Base-by-base conservation (phyloP, 805 yeast species). In the Candida arabinofermentans region DNA sequence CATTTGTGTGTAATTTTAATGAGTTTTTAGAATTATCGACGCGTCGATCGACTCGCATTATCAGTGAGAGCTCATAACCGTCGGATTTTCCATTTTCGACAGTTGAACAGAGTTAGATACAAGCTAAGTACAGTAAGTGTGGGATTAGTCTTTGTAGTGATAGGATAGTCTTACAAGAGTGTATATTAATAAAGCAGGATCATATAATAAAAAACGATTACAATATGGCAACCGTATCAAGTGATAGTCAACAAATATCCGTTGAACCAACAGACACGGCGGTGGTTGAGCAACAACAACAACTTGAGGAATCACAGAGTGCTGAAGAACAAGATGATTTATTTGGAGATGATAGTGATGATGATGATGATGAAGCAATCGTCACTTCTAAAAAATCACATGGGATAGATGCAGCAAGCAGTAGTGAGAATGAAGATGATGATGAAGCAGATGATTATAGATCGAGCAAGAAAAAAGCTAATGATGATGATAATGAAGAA, bases 401-500 rank as follows among this genome's bases (percentile, higher is more conserved):
- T 44, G 46, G 31, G 8, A 27, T 45, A 39, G 42, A 46, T 35
- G 40, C 40, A 10, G 39, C 32, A 12, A 66, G 58, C 22, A 67
- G 61, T 14, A 67, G 62, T 35, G 70, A 60, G 10, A 70, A 65
- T 22, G 65, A 58, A 37, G 67, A 57, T 32, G 66, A 59, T 13
- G 13, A 13, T 16, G 29, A 14, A 21, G 41, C 32, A 8, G 54
- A 55, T 12, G 65, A 54, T n/a, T 65, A 57, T 16, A 63, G 58
- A 41, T 8, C 29, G n/a, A 40, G 34, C 29, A 42, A 59, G 52
- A 24, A 59, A 60, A 46, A 57, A 58, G n/a, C 40, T 24, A 62
- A 49, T 3, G 64, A 52, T 6, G 66, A 57, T 5, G 66, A 59
- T 3, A 67, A 55, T 2, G 65, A 61, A 1, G 68, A 58, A 3